These are phyloP conservation scores for Cytospora piceicola DNA, from an alignment of 2,329 filamentous ascomycete genomes.

Conservation along the genomic window DNA sequence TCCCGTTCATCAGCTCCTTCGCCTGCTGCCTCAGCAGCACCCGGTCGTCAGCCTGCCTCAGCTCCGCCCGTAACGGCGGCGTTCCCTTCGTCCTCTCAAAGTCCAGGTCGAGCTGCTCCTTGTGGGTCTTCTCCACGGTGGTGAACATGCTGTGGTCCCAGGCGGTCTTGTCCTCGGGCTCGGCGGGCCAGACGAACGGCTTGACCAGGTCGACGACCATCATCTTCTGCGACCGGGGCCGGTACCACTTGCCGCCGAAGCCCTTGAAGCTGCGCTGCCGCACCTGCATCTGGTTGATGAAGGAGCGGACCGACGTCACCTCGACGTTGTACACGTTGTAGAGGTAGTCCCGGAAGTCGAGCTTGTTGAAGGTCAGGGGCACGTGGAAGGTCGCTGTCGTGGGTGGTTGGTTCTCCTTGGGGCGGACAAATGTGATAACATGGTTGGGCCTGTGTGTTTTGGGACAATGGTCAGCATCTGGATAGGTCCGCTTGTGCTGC, in stretches of 20 bases:
- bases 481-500: background rate
- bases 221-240: conserved; percentile 77
- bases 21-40: conserved; percentile 61
- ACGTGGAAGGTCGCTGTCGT: conserved; percentile 89
- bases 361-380: conserved; percentile 90
- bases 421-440: conserved; percentile 75
- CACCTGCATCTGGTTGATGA: conserved; percentile 69
- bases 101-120: conserved; percentile 38
- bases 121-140: conserved; percentile 53
- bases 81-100: conserved; percentile 4
- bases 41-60: conserved; percentile 43
- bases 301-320: conserved; percentile 74
- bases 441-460: conserved; percentile 70
- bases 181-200: conserved; percentile 86
- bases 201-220: conserved; percentile 91
- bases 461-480: too few species aligned
- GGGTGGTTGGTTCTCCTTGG: conserved; percentile 70
- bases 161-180: conserved; percentile 60
- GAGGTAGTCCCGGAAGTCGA: conserved; percentile 95
- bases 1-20: conserved; percentile 62
- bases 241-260: conserved; percentile 62
- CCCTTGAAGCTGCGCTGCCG: conserved; percentile 57
- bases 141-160: conserved; percentile 69
- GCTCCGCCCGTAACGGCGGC: conserved; percentile 40
- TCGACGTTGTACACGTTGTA: conserved; percentile 82